Evolutionary conservation across 768 basidiomycete genomes (phyloP).

Genomic region (Asterophora lycoperdoides): DNA sequence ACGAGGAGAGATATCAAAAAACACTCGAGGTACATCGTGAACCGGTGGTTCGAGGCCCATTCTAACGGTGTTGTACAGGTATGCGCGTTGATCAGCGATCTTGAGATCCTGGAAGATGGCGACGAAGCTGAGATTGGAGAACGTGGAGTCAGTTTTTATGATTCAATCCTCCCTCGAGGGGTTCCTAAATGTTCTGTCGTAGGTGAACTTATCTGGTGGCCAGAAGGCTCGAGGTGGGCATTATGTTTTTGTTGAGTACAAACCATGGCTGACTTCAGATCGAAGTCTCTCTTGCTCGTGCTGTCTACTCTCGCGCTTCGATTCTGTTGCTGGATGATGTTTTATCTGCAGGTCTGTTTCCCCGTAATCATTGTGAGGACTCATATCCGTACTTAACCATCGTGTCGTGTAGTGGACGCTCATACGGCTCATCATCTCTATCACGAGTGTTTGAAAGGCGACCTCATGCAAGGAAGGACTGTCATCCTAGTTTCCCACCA

Average conservation of each 20-base stretch:
- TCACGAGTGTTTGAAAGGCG: conserved; percentile 77
- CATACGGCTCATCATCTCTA: conserved; percentile 91
- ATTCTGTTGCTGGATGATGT: conserved; percentile 85
- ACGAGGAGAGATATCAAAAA: conserved; percentile 67
- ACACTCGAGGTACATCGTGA: conserved; percentile 60
- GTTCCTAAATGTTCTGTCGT: not conserved
- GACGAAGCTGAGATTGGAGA: conserved; percentile 88
- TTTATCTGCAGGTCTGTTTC: conserved; percentile 42
- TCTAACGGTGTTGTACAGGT: conserved; percentile 25
- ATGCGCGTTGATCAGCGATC: conserved; percentile 68
- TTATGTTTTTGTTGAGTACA: not conserved
- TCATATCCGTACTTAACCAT: too few relatives aligned
- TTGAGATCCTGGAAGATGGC: conserved; percentile 82
- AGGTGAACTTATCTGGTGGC: conserved; percentile 55
- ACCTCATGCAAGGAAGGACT: conserved; percentile 76
- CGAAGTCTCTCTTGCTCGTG: conserved; percentile 71
- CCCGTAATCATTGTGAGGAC: not conserved
- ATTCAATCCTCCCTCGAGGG: too few relatives aligned
- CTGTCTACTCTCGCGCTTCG: conserved; percentile 86
- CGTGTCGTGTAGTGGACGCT: conserved; percentile 61
- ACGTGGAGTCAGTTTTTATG: conserved; percentile 53
- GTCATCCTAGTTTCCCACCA: conserved; percentile 94
- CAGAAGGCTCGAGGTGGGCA: conserved; percentile 60
- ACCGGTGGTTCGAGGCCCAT: conserved; percentile 20
- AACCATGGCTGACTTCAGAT: not conserved